Evolutionary conservation across 805 yeast species (phyloP), one percentile per base, ranked within the genome.

Genomic region (Sugiyamaella marilandica): DNA sequence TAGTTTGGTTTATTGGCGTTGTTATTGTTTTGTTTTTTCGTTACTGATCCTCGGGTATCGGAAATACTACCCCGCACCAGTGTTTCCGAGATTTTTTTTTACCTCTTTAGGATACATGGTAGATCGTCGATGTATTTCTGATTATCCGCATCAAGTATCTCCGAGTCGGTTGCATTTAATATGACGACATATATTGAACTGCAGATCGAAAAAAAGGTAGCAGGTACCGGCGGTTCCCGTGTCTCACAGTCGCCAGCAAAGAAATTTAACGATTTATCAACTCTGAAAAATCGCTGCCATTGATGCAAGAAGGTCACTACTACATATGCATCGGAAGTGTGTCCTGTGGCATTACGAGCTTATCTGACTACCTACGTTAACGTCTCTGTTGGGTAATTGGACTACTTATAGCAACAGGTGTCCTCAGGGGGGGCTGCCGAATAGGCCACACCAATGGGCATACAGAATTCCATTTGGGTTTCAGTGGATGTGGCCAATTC

Each of bases 401-500:
- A 32, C 83, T 80, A 60, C 68, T 82, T 36, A 65, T 81, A 51
- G 72, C 81, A 5, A 65, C 80, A 9, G 81, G 84, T 53, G 76
- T 81, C n/a, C 66, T 72, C 58, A 72, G 70, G 57, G 70, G 57
- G 78, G 69, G 46, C 66, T 43, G 7, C 52, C 49, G 0, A 56
- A 65, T 33, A 59, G 36, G 31, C 21, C 57, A 53, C 53, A 65
- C 37, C 61, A 70, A 18, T 39, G 43, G 43, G 74, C 80, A 10
- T 81, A 77, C 63, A 68, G 74, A 47, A 69, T 79, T 41, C 84
- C 85, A 9, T 79, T 77, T 61, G 84, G 80, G 4, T 53, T 80
- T 10, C 85, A 81, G 65, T 81, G 84, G 84, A 65, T 72, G 2
- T 81, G 82, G 82, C 79, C 82, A 5, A 62, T 73, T 16, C 80